Conservation (phyloP, 177 flowering plant genomes). For the Vitis hybrid region DNA sequence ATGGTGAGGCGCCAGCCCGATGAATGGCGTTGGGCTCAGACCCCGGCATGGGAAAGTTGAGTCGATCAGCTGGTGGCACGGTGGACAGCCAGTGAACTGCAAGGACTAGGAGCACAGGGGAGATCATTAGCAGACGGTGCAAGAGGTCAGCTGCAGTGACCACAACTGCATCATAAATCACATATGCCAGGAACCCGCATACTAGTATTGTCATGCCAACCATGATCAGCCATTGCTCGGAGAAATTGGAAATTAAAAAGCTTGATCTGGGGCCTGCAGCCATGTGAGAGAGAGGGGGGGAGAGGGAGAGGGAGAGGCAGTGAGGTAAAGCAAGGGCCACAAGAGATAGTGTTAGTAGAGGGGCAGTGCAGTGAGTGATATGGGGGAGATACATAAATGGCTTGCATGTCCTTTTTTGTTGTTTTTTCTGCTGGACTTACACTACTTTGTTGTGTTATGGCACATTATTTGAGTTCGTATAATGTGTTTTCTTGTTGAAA, state of each 20-base stretch:
- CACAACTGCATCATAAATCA: slow-evolving; percentile 45
- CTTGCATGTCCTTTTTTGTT: slow-evolving; percentile 1
- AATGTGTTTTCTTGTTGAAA: no score
- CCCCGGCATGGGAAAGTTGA: slow-evolving; percentile 35
- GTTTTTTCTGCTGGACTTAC: not conserved
- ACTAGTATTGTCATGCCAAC: slow-evolving; percentile 9
- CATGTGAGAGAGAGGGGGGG: slow-evolving; percentile 14
- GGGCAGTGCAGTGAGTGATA: not conserved
- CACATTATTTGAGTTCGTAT: not conserved
- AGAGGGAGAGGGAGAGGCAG: not conserved
- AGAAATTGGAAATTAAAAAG: slow-evolving; percentile 10
- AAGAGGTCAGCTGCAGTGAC: slow-evolving; percentile 46
- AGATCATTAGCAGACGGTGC: slow-evolving; percentile 37
- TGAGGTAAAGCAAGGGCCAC: no score
- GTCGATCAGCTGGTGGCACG: slow-evolving; percentile 10
- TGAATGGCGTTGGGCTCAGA: slow-evolving; percentile 44
- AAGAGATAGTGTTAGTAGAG: not conserved
- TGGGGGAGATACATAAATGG: no score
- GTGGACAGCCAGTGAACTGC: slow-evolving; percentile 54
- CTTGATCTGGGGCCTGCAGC: slow-evolving; percentile 19
- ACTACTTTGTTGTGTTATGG: not conserved
- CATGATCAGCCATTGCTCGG: slow-evolving; percentile 31
- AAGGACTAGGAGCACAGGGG: slow-evolving; percentile 43
- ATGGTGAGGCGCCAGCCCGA: slow-evolving; percentile 46
- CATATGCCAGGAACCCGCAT: slow-evolving; percentile 32